A percentile compares a stretch with the other conserved stretches of the same genome.
These are phyloP conservation scores for Axilococcus clingmanii DNA, from an alignment of 139 green algal species.

Conservation along the genomic window DNA sequence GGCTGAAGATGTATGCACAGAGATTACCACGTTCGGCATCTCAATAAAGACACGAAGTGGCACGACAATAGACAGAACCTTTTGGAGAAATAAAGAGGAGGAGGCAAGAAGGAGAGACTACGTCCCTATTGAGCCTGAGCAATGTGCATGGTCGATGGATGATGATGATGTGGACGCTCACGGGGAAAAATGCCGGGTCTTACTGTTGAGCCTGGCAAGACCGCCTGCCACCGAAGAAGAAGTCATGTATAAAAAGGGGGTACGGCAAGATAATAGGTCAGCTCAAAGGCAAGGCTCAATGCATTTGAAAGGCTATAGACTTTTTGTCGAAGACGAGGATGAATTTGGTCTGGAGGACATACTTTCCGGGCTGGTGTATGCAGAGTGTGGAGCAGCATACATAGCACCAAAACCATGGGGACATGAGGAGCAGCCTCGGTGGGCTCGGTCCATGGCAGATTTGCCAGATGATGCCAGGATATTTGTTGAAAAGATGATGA, in stretches of 20 bases:
- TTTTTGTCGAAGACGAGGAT: constrained; percentile 71
- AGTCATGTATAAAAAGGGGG: constrained; percentile 54
- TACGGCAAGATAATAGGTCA: constrained; percentile 35
- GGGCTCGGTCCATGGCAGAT: constrained; percentile 6
- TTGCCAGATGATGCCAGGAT: constrained; percentile 19
- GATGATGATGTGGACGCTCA: constrained; percentile 19
- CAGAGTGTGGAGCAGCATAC: constrained; percentile 29
- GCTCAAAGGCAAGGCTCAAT: constrained; percentile 13
- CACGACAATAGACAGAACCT: constrained; percentile 33
- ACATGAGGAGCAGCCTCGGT: constrained; percentile 7
- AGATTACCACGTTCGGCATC: constrained; percentile 19
- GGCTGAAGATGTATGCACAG: constrained; percentile 41
- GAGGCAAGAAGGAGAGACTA: constrained; percentile 11
- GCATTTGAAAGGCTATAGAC: constrained; percentile 34
- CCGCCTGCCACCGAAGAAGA: constrained; percentile 42
- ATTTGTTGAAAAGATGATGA: constrained; percentile 15
- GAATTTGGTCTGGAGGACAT: constrained; percentile 43
- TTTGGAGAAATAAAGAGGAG: constrained; percentile 43
- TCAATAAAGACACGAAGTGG: constrained; percentile 32
- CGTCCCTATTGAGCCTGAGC: constrained; percentile 14
- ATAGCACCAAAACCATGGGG: constrained; percentile 47
- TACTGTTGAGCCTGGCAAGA: constrained; percentile 32
- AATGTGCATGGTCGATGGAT: constrained; percentile 50
- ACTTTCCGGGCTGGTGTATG: constrained; percentile 45
- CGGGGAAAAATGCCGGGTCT: constrained; percentile 22